Evolutionary conservation across 2,329 filamentous ascomycete species (phyloP).

Genomic region (Talaromyces islandicus): DNA sequence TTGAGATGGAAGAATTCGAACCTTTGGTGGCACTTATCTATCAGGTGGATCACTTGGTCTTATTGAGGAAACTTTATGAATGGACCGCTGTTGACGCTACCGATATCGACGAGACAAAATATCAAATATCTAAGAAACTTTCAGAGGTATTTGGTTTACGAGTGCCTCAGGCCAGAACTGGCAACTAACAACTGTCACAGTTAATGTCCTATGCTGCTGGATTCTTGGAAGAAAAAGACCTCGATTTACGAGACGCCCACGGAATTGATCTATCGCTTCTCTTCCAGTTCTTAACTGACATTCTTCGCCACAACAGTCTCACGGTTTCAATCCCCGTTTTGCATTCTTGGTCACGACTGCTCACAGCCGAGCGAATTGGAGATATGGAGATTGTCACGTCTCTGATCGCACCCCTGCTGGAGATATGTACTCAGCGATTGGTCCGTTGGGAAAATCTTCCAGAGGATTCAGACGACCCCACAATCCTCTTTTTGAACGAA

Average conservation of each 20-base stretch:
- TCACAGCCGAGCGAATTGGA: conserved; percentile 66
- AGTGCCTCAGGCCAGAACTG: not conserved
- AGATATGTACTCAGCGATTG: conserved; percentile 75
- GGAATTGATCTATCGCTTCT: conserved; percentile 66
- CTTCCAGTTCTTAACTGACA: conserved; percentile 69
- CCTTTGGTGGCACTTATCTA: conserved; percentile 76
- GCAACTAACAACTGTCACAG: conserved; percentile 39
- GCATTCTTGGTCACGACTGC: conserved; percentile 79
- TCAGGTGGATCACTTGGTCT: conserved; percentile 60
- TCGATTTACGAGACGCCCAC: conserved; percentile 52
- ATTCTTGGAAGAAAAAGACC: conserved; percentile 73
- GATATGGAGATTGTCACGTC: conserved; percentile 51
- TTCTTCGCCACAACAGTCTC: conserved; percentile 79
- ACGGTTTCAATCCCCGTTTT: conserved; percentile 90
- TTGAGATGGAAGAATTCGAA: conserved; percentile 71
- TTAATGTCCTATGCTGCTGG: conserved; percentile 79
- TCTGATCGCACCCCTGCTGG: conserved; percentile 68
- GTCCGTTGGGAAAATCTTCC: conserved; percentile 84
- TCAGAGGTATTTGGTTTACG: conserved; percentile 61
- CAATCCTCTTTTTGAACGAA: conserved; percentile 75
- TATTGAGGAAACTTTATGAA: conserved; percentile 68
- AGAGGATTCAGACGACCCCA: conserved; percentile 73
- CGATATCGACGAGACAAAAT: conserved; percentile 85
- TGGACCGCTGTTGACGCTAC: conserved; percentile 75
- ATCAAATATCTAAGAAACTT: conserved; percentile 86